Evolutionary conservation across 345 rosid genomes (phyloP).

Genomic region (Eutrema yunnanense): DNA sequence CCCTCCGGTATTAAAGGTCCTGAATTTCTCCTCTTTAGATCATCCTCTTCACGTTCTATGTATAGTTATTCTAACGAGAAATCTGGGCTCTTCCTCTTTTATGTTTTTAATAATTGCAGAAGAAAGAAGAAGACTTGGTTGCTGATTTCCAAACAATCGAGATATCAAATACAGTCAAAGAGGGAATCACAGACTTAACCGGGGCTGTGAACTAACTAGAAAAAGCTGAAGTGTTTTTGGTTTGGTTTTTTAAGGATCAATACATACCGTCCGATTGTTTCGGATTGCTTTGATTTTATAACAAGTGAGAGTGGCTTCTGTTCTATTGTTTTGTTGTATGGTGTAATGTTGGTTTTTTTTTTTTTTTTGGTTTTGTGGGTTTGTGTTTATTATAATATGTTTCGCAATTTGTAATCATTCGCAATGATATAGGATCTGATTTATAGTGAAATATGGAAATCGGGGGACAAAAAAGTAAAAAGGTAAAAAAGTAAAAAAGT

Average conservation of each 20-base stretch:
- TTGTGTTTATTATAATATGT: constrained; percentile 6
- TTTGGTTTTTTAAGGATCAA: constrained; percentile 11
- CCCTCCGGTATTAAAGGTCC: constrained; percentile 17
- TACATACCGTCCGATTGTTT: constrained; percentile 17
- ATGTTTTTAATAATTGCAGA: constrained; percentile 12
- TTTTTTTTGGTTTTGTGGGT: not conserved
- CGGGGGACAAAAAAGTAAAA: not conserved
- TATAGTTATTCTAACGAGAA: not conserved
- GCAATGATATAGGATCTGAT: constrained; percentile 16
- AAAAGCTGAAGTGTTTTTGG: constrained; percentile 9
- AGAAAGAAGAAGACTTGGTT: constrained; percentile 29
- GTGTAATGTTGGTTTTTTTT: not conserved
- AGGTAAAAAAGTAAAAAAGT: no score
- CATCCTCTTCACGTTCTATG: not conserved
- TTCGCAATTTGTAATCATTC: constrained; percentile 21
- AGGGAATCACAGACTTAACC: constrained; percentile 1
- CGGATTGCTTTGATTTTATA: constrained; percentile 23
- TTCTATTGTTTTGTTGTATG: not conserved
- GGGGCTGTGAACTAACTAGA: constrained; percentile 11
- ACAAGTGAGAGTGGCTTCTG: constrained; percentile 4
- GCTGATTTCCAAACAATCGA: constrained; percentile 20
- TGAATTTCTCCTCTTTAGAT: not conserved
- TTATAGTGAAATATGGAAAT: not conserved
- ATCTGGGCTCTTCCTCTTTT: not conserved
- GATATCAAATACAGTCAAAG: constrained; percentile 12